Evolutionary conservation across 2,329 filamentous ascomycete genomes (phyloP).

Genomic region (Trichoderma cornu-damae): DNA sequence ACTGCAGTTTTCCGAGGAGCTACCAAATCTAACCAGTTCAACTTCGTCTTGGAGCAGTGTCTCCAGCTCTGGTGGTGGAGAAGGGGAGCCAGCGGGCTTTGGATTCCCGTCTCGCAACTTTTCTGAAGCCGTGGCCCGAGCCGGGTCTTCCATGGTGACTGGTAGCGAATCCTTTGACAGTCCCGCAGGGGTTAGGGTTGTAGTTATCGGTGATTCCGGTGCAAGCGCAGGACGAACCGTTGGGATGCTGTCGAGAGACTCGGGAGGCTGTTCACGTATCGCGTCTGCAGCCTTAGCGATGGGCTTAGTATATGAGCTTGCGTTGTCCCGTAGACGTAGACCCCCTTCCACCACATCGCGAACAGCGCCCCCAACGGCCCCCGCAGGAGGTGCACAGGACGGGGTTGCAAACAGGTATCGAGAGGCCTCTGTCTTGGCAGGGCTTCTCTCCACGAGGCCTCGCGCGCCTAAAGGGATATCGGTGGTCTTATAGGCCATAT

Average conservation of each 20-base stretch:
- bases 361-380: background rate
- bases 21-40: background rate
- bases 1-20: background rate
- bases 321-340: background rate
- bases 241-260: background rate
- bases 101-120: background rate
- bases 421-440: background rate
- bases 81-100: background rate
- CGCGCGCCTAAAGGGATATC: background rate
- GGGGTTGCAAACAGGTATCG: background rate
- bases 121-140: background rate
- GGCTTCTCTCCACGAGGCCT: constrained; percentile 2
- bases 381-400: constrained; percentile 1
- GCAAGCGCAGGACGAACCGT: background rate
- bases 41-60: background rate
- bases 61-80: background rate
- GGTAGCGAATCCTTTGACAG: background rate
- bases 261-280: background rate
- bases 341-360: background rate
- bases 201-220: background rate
- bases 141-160: background rate
- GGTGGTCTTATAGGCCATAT: background rate
- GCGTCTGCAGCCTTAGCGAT: background rate
- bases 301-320: background rate
- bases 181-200: background rate